Conservation (phyloP, 192 early-diverging fungal species). For the Coemansia sp. region DNA sequence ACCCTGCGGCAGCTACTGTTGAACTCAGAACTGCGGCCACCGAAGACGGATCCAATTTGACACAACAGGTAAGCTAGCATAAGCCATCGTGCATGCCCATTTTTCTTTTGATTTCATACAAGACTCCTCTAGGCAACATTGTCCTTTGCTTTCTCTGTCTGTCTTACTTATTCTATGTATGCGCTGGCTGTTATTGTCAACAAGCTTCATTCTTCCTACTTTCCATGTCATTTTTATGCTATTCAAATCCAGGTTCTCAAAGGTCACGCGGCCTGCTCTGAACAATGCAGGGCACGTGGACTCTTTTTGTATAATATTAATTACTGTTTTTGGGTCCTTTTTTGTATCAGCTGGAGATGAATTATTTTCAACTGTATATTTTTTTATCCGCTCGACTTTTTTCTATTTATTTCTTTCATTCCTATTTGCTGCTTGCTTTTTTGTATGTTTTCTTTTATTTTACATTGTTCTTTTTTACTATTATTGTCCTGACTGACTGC, state of each 20-base stretch:
- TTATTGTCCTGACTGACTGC: slow-evolving; percentile 2
- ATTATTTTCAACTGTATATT: background rate
- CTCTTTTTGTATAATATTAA: slow-evolving; percentile 18
- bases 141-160: slow-evolving; percentile 1
- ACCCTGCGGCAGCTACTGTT: slow-evolving; percentile 33
- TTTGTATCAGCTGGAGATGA: background rate
- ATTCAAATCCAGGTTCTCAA: slow-evolving; percentile 4
- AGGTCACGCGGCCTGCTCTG: slow-evolving; percentile 9
- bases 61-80: slow-evolving; percentile 26
- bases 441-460: background rate
- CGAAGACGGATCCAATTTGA: slow-evolving; percentile 7
- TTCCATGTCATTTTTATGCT: background rate
- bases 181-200: background rate
- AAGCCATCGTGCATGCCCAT: too few relatives aligned
- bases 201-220: background rate
- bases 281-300: slow-evolving; percentile 24
- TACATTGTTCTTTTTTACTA: background rate
- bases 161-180: background rate
- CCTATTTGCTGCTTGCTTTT: background rate
- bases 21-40: slow-evolving; percentile 6
- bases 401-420: background rate
- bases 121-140: background rate
- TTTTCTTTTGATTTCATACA: background rate
- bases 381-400: background rate
- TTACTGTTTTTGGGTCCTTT: slow-evolving; percentile 10